These are phyloP conservation scores for Mucor plumbeus DNA, from an alignment of 371 early-diverging fungal genomes.

Conservation along the genomic window DNA sequence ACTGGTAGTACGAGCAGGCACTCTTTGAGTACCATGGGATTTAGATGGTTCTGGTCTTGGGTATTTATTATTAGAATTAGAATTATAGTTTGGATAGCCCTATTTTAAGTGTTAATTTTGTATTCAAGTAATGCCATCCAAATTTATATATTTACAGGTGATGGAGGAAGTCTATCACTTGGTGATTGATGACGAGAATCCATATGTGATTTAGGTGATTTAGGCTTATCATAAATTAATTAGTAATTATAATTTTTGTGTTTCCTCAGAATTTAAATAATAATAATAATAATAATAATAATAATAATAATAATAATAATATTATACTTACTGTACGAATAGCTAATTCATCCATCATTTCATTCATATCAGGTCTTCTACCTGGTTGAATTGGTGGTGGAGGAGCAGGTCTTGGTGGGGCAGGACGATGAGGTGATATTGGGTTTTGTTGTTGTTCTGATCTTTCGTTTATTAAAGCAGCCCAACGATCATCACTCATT, in stretches of 20 bases:
- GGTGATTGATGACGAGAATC: conserved; percentile 20
- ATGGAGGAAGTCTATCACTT: conserved; percentile 24
- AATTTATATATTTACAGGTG: conserved; percentile 26
- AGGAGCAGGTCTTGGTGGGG: conserved; percentile 36
- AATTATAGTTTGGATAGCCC: conserved; percentile 9
- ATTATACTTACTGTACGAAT: conserved; percentile 21
- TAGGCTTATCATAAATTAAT: conserved; percentile 10
- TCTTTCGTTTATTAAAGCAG: conserved; percentile 40
- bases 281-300: too few species aligned
- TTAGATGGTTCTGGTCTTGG: conserved; percentile 43
- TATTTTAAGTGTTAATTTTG: neutral
- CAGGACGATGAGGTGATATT: conserved; percentile 17
- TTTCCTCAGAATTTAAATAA: neutral
- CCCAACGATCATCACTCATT: conserved; percentile 54
- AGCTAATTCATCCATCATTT: conserved; percentile 42
- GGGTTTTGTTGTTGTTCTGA: neutral
- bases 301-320: too few species aligned
- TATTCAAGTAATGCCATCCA: too few species aligned
- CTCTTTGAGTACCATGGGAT: conserved; percentile 22
- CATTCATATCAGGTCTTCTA: conserved; percentile 26
- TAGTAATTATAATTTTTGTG: conserved; percentile 6
- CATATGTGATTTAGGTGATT: conserved; percentile 22
- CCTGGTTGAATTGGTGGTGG: conserved; percentile 27
- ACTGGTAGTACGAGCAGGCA: conserved; percentile 35
- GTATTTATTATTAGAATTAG: conserved; percentile 14